Evolutionary conservation across 192 early-diverging fungal genomes (phyloP).

Genomic region (Rhizoclosmatium sp.): DNA sequence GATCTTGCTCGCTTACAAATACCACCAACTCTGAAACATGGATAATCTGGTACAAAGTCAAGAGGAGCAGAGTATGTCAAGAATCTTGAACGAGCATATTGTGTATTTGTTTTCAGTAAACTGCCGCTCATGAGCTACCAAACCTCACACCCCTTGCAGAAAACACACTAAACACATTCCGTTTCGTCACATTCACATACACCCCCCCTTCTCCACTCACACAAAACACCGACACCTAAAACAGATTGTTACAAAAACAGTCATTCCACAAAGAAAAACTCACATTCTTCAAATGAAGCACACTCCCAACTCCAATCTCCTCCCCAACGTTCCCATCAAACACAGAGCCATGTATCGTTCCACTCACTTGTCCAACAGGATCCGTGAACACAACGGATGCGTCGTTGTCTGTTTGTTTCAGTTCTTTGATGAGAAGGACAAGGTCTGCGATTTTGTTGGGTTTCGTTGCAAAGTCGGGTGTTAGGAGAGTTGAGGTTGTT

Average conservation of each 20-base stretch:
- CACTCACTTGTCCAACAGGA: slow-evolving; percentile 7
- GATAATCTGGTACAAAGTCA: not conserved
- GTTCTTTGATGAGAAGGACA: slow-evolving; percentile 2
- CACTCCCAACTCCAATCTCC: slow-evolving; percentile 14
- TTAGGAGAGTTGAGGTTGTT: not conserved
- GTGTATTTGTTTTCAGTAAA: not conserved
- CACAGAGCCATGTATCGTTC: slow-evolving; percentile 22
- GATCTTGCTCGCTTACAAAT: not conserved
- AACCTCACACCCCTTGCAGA: not conserved
- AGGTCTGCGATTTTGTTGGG: slow-evolving; percentile 14
- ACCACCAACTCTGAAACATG: not conserved
- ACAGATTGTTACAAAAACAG: not conserved
- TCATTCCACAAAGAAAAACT: not conserved
- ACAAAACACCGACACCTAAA: slow-evolving; percentile 31
- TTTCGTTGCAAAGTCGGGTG: not conserved
- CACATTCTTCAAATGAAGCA: slow-evolving; percentile 29
- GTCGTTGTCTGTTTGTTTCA: slow-evolving; percentile 16
- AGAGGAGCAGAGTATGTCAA: not conserved
- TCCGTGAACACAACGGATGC: slow-evolving; percentile 21
- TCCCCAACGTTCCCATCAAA: not conserved
- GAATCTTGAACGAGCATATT: not conserved
- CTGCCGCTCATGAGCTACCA: not conserved
- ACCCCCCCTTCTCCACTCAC: slow-evolving; percentile 15
- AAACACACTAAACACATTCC: slow-evolving; percentile 19
- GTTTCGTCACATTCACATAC: slow-evolving; percentile 16